phyloP scores from a whole-genome alignment of 306 rosid species.

The Cotoneaster glaucophyllus region DNA sequence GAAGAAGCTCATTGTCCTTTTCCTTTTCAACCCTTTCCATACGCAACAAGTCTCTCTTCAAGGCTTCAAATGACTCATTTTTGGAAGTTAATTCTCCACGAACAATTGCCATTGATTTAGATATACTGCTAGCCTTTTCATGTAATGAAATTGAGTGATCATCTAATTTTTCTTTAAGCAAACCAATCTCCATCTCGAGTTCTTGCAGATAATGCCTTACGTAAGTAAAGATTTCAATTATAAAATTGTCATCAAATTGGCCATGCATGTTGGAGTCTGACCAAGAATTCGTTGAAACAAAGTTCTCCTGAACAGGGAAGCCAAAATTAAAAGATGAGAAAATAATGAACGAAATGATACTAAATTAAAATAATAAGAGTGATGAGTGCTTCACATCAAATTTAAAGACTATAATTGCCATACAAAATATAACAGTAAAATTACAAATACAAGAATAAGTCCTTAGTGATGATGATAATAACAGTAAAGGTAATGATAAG shows the following conservation, averaged over 20 bases:
- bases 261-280: slow-evolving; percentile 34
- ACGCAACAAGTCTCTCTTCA: slow-evolving; percentile 44
- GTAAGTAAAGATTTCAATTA: slow-evolving; percentile 25
- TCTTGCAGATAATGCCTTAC: slow-evolving; percentile 52
- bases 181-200: slow-evolving; percentile 37
- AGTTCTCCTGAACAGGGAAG: slow-evolving; percentile 42
- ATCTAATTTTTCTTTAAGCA: slow-evolving; percentile 47
- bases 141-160: slow-evolving; percentile 45
- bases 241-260: slow-evolving; percentile 35
- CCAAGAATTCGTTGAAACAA: slow-evolving; percentile 38
- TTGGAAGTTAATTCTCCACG: slow-evolving; percentile 54
- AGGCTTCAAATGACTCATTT: slow-evolving; percentile 49
- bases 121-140: slow-evolving; percentile 42
- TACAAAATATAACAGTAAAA: neutral
- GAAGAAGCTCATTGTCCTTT: slow-evolving; percentile 48
- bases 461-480: neutral
- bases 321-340: slow-evolving; percentile 2
- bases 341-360: neutral
- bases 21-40: slow-evolving; percentile 26
- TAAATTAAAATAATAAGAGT: neutral
- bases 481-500: neutral
- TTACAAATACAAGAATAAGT: neutral
- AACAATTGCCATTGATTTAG: slow-evolving; percentile 36
- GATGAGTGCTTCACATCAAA: neutral
- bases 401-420: neutral